A percentile compares a stretch with the other conserved stretches of the same genome.
These are phyloP conservation scores for Kalmusia sp. DNA, from an alignment of 2,329 filamentous ascomycete species.

Conservation along the genomic window DNA sequence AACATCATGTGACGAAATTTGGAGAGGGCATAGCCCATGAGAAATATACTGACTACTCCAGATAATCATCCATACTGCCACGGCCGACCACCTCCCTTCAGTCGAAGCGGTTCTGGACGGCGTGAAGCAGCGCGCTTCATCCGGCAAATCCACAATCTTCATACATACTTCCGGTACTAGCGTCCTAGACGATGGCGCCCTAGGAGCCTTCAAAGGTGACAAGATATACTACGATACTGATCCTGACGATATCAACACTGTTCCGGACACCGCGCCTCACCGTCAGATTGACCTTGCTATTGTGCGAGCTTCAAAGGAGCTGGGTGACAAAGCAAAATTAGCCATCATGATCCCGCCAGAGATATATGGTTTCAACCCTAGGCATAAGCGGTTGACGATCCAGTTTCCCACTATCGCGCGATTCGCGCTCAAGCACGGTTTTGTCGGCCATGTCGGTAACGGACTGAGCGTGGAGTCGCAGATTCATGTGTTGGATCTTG, in stretches of 20 bases:
- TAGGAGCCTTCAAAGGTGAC: constrained; percentile 36
- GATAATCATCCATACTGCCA: constrained; percentile 56
- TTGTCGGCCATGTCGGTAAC: constrained; percentile 53
- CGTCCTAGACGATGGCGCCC: constrained; percentile 48
- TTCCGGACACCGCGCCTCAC: constrained; percentile 54
- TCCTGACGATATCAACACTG: constrained; percentile 49
- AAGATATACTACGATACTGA: constrained; percentile 54
- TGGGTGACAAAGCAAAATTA: constrained; percentile 52
- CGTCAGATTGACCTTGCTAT: constrained; percentile 56
- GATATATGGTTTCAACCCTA: constrained; percentile 55
- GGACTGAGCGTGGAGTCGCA: constrained; percentile 52
- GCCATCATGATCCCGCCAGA: constrained; percentile 57
- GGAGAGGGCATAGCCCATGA: background rate
- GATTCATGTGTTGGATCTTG: constrained; percentile 58
- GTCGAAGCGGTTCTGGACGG: constrained; percentile 55
- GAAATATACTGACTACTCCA: background rate
- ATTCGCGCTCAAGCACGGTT: constrained; percentile 58
- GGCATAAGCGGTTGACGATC: constrained; percentile 53
- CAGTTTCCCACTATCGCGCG: constrained; percentile 57
- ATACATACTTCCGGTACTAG: constrained; percentile 58
- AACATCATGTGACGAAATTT: background rate
- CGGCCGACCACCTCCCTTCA: constrained; percentile 56
- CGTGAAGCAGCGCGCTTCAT: constrained; percentile 47
- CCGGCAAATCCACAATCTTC: constrained; percentile 51
- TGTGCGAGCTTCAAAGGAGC: constrained; percentile 42